phyloP scores from a whole-genome alignment of 257 asterid species.

The Primulina tabacum region DNA sequence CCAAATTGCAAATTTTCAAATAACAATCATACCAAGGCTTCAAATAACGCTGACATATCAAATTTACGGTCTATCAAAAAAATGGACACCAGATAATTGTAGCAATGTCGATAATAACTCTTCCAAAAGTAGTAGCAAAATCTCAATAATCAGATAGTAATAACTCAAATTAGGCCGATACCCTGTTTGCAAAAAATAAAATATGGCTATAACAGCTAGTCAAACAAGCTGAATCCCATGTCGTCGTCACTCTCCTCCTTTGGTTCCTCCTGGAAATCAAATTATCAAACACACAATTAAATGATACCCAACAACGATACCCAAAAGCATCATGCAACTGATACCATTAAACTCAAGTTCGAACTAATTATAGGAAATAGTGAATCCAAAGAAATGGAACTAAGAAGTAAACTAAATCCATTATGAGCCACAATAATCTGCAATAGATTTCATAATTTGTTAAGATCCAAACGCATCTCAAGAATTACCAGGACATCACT shows the following conservation, averaged over 20 bases:
- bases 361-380: too few species aligned
- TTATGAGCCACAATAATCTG: too few species aligned
- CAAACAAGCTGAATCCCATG: conserved; percentile 53
- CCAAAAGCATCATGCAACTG: too few species aligned
- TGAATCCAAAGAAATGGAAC: background rate
- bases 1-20: background rate
- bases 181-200: too few species aligned
- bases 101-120: background rate
- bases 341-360: background rate
- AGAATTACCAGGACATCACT: too few species aligned
- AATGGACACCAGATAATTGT: background rate
- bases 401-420: too few species aligned
- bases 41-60: background rate
- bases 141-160: background rate
- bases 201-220: conserved; percentile 16
- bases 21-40: background rate
- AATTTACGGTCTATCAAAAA: background rate
- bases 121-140: conserved; percentile 8
- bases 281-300: background rate
- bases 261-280: conserved; percentile 42
- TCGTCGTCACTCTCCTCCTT: conserved; percentile 59
- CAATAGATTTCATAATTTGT: too few species aligned
- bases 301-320: too few species aligned
- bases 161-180: conserved; percentile 1
- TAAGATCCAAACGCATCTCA: too few species aligned